These are phyloP conservation scores for Trichoderma lentiforme DNA, from an alignment of 2,329 filamentous ascomycete species.

Conservation along the genomic window DNA sequence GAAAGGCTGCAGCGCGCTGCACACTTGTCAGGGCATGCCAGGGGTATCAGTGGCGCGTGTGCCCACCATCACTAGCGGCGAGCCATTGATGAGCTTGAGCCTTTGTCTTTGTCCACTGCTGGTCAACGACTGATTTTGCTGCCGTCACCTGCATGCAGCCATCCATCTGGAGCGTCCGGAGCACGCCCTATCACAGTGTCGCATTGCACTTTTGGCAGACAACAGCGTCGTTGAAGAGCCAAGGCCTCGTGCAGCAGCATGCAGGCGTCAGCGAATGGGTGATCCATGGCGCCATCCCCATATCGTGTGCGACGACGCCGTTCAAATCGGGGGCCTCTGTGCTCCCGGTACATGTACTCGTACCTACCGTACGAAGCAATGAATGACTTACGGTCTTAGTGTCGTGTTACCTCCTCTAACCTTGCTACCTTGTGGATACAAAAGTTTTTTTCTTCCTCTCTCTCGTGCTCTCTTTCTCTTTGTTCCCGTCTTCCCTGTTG, in stretches of 20 bases:
- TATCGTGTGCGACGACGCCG: not conserved
- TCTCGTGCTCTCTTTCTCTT: not conserved
- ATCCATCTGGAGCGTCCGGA: not conserved
- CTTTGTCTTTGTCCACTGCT: not conserved
- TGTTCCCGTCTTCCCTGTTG: not conserved
- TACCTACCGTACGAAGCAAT: not conserved
- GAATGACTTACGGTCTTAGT: not conserved
- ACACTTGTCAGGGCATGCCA: constrained; percentile 11
- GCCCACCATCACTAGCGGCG: constrained; percentile 8
- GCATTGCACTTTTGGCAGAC: not conserved
- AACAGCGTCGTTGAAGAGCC: not conserved
- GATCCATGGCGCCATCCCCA: not conserved
- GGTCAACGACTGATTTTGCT: not conserved
- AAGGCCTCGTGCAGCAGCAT: not conserved
- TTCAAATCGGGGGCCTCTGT: not conserved
- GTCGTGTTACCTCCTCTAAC: not conserved
- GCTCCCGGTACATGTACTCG: not conserved
- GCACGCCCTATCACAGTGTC: not conserved
- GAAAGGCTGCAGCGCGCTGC: constrained; percentile 12
- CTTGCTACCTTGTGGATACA: not conserved
- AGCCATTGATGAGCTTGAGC: not conserved
- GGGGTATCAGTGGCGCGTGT: constrained; percentile 12
- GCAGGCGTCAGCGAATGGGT: constrained; percentile 1
- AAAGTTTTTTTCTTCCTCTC: not conserved
- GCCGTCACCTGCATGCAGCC: constrained; percentile 12